phyloP scores from a whole-genome alignment of 2,329 filamentous ascomycete genomes.

The Podosphaera fusca region DNA sequence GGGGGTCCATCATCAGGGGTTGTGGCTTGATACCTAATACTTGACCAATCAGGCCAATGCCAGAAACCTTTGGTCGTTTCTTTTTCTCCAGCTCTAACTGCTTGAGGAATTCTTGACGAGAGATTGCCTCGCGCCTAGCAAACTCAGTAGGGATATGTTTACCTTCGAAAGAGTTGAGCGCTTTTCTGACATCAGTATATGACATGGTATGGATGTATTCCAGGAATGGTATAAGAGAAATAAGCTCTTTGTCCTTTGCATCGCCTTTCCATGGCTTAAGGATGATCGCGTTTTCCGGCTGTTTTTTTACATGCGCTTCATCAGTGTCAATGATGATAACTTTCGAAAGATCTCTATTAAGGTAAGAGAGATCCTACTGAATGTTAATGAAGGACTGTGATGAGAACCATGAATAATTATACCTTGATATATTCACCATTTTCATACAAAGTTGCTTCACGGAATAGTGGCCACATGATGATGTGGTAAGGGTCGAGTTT shows the following conservation, averaged over 20 bases:
- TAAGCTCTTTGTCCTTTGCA: slow-evolving; percentile 60
- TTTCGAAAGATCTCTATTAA: slow-evolving; percentile 89
- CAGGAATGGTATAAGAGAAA: slow-evolving; percentile 81
- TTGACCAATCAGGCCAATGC: slow-evolving; percentile 44
- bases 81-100: slow-evolving; percentile 46
- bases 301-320: slow-evolving; percentile 54
- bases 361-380: slow-evolving; percentile 70
- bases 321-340: slow-evolving; percentile 88
- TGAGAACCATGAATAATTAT: slow-evolving; percentile 10
- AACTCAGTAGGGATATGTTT: slow-evolving; percentile 81
- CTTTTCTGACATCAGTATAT: slow-evolving; percentile 63
- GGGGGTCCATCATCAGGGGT: slow-evolving; percentile 35
- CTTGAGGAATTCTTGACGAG: slow-evolving; percentile 65
- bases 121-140: slow-evolving; percentile 62
- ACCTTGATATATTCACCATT: slow-evolving; percentile 94
- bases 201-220: slow-evolving; percentile 94
- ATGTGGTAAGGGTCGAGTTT: slow-evolving; percentile 92
- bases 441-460: slow-evolving; percentile 93
- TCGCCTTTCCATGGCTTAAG: slow-evolving; percentile 79
- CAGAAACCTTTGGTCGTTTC: slow-evolving; percentile 35
- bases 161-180: slow-evolving; percentile 72
- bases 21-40: slow-evolving; percentile 57
- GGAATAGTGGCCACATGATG: slow-evolving; percentile 83
- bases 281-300: slow-evolving; percentile 92
- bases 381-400: not conserved